phyloP scores from a whole-genome alignment of 768 basidiomycete species.

The Mycena leptocephala region DNA sequence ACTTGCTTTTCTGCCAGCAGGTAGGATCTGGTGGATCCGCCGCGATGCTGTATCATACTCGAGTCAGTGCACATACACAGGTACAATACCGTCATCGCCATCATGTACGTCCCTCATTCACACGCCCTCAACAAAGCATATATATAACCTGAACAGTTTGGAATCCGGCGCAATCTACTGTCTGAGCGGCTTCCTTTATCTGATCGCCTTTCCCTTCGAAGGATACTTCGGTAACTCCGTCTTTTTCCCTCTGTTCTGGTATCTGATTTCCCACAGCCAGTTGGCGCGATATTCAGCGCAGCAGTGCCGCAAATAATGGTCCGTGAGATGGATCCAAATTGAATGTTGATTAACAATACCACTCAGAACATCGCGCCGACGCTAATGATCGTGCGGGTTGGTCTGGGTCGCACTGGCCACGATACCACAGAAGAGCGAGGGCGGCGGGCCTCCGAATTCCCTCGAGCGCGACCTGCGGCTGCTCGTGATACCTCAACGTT shows the following conservation, averaged over 20 bases:
- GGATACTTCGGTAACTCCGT: background rate
- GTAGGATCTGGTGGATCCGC: constrained; percentile 12
- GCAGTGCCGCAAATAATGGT: background rate
- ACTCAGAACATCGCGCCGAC: too few relatives aligned
- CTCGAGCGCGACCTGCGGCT: background rate
- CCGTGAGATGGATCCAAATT: background rate
- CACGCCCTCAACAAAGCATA: too few relatives aligned
- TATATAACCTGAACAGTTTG: too few relatives aligned
- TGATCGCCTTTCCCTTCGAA: background rate
- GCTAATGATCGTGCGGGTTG: background rate
- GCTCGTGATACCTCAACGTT: background rate
- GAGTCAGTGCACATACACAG: too few relatives aligned
- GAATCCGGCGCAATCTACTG: too few relatives aligned
- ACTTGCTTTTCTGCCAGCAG: background rate
- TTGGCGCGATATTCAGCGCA: background rate
- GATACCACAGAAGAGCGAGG: background rate
- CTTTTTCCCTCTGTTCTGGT: background rate
- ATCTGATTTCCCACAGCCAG: background rate
- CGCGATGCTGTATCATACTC: too few relatives aligned
- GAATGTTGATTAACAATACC: too few relatives aligned
- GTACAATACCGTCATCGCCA: too few relatives aligned
- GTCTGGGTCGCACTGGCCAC: background rate
- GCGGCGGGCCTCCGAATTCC: background rate
- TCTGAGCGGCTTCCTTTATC: background rate
- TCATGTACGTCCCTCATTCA: too few relatives aligned